These are phyloP conservation scores for Phytopythium ostracodes DNA, from an alignment of 352 stramenopile genomes.

Conservation along the genomic window DNA sequence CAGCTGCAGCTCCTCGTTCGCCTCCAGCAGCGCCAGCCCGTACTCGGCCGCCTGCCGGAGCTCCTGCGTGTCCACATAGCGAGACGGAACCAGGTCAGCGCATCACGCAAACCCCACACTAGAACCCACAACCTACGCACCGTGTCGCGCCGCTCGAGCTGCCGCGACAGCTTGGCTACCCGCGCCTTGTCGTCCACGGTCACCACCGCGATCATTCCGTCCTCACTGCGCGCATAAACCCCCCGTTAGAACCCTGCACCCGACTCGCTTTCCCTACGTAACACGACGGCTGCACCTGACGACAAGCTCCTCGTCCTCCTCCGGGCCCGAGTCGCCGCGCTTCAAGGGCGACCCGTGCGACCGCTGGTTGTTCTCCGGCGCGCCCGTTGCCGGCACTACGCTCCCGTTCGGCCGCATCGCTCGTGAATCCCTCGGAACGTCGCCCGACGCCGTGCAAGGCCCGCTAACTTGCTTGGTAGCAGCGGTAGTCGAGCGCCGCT, in stretches of 20 bases:
- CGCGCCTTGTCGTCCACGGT: conserved; percentile 47
- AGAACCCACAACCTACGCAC: conserved; percentile 12
- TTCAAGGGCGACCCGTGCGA: conserved; percentile 4
- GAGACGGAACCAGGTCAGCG: conserved; percentile 3
- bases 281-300: conserved; percentile 36
- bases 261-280: not conserved
- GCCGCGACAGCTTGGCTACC: conserved; percentile 33
- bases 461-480: too few relatives aligned
- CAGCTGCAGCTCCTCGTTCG: conserved; percentile 74
- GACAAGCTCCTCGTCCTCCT: conserved; percentile 59
- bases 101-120: not conserved
- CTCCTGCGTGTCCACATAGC: conserved; percentile 39
- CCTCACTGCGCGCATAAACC: conserved; percentile 30
- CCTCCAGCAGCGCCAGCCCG: conserved; percentile 64
- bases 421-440: too few relatives aligned
- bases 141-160: conserved; percentile 47
- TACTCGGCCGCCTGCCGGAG: conserved; percentile 74
- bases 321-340: not conserved
- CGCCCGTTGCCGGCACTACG: not conserved
- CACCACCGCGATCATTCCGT: conserved; percentile 42
- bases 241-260: not conserved
- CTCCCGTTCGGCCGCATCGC: not conserved
- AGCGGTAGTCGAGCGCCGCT: too few relatives aligned
- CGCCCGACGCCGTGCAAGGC: too few relatives aligned
- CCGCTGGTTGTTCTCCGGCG: conserved; percentile 14